Percentiles rank a stretch among this genome's conserved stretches.
Conservation (phyloP, 371 early-diverging fungal genomes). For the Rhizopus delemar region DNA sequence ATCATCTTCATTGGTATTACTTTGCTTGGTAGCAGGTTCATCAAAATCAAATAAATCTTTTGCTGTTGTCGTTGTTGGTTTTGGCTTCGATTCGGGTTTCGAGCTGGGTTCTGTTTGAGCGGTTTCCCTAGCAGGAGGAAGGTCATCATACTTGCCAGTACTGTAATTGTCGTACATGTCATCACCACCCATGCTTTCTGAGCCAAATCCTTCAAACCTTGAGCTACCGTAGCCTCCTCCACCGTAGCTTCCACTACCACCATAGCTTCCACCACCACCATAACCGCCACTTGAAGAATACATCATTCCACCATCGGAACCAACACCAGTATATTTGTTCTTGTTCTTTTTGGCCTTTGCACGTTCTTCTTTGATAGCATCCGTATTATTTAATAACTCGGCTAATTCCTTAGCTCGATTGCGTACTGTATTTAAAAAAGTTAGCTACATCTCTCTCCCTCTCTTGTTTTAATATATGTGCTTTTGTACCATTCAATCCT, state of each 20-base stretch:
- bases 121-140: conserved; percentile 6
- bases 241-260: conserved; percentile 31
- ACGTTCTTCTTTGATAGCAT: conserved; percentile 81
- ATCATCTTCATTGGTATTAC: conserved; percentile 40
- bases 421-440: conserved; percentile 61
- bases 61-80: conserved; percentile 45
- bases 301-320: conserved; percentile 43
- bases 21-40: conserved; percentile 24
- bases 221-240: conserved; percentile 27
- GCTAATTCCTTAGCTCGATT: conserved; percentile 89
- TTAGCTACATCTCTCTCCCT: too few species aligned
- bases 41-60: conserved; percentile 66
- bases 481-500: conserved; percentile 85
- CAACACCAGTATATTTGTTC: conserved; percentile 82
- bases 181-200: conserved; percentile 26
- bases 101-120: conserved; percentile 2
- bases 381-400: conserved; percentile 76
- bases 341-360: conserved; percentile 86
- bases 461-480: background rate
- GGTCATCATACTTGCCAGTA: conserved; percentile 21
- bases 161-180: conserved; percentile 22
- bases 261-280: conserved; percentile 21
- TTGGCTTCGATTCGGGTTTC: conserved; percentile 2
- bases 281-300: conserved; percentile 29
- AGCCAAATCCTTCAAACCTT: conserved; percentile 53